These are phyloP conservation scores for Didymella sp. DNA, from an alignment of 2,329 filamentous ascomycete genomes.

Conservation along the genomic window DNA sequence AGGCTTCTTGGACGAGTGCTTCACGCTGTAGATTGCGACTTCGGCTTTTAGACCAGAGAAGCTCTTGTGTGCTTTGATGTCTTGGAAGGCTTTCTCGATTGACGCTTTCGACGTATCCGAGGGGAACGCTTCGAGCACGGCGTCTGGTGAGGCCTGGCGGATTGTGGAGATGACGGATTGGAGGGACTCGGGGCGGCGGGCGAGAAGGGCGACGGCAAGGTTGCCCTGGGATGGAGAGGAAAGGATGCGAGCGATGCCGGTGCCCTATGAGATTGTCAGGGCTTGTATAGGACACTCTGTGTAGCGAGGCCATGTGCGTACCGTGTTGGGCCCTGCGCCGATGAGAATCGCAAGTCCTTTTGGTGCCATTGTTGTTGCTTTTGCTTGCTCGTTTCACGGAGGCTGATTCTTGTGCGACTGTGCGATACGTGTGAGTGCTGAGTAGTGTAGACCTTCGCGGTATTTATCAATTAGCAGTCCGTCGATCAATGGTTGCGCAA, in stretches of 20 bases:
- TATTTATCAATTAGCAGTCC: neutral
- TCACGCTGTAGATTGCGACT: slow-evolving; percentile 64
- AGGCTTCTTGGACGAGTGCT: slow-evolving; percentile 61
- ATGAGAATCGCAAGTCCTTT: slow-evolving; percentile 45
- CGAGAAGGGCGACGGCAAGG: slow-evolving; percentile 62
- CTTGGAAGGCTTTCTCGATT: slow-evolving; percentile 57
- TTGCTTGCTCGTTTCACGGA: too few species aligned
- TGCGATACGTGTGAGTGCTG: neutral
- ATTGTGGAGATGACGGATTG: slow-evolving; percentile 53
- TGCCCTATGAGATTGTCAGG: slow-evolving; percentile 49
- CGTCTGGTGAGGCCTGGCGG: slow-evolving; percentile 51
- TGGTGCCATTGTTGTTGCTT: slow-evolving; percentile 32
- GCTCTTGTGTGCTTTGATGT: slow-evolving; percentile 57
- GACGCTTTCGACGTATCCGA: slow-evolving; percentile 58
- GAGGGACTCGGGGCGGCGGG: slow-evolving; percentile 57
- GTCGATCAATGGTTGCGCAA: slow-evolving; percentile 8
- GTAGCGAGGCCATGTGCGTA: slow-evolving; percentile 16
- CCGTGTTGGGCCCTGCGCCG: slow-evolving; percentile 44
- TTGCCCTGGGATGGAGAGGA: slow-evolving; percentile 60
- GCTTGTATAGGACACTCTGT: neutral
- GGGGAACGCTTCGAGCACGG: slow-evolving; percentile 60
- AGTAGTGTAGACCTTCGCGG: neutral
- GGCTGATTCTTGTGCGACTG: neutral
- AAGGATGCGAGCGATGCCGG: slow-evolving; percentile 64
- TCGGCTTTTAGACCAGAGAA: slow-evolving; percentile 60